Evolutionary conservation across 129 eudicot genomes (phyloP), one percentile per base, ranked within the genome.

Genomic region (Chrysanthemum seticuspe): DNA sequence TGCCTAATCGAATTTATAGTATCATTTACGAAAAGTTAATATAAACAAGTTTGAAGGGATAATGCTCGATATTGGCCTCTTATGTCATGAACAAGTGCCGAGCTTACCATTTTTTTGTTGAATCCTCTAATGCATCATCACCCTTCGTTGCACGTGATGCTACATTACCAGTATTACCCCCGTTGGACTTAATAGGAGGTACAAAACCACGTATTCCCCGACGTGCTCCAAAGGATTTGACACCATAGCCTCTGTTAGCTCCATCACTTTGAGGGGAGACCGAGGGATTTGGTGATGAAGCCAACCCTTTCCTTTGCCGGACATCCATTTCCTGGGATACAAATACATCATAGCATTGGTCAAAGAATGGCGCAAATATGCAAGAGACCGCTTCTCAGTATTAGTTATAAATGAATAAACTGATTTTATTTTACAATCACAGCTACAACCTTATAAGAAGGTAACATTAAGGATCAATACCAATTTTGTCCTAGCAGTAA

Each of bases 121-220:
- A 90, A 77, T 91, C 99, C 40, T 90, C 99, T 76, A 85, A 44
- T 67, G 91, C 72, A 79, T 88, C 99, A 56, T 91, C 95, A 19
- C 87, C 84, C 82, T 91, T 95, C 73, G 91, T 83, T 71, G 84
- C 84, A 53, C 90, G 91, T 31, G 96, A 80, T 59, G 90, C 80
- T 78, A 85, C 73, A 81, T 87, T 90, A 75, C 91, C 94, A 12
- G 74, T 73, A 74, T 82, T 87, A 73, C 86, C 90, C 53, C 91
- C 87, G 59, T 82, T 95, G 55, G 96, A 83, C 80, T 81, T 85
- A 67, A 88, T 91, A 9, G 99, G 97, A 44, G 99, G 97, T 25
- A 91, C 84, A 76, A 91, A 91, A 75, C 99, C 97, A 68, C 99
- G 96, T 34, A 88, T 47, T 29, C 99, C 99, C 75, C 99, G 99